These are phyloP conservation scores for Euryodendron excelsum DNA, from an alignment of 148 eudicot species.

Conservation along the genomic window DNA sequence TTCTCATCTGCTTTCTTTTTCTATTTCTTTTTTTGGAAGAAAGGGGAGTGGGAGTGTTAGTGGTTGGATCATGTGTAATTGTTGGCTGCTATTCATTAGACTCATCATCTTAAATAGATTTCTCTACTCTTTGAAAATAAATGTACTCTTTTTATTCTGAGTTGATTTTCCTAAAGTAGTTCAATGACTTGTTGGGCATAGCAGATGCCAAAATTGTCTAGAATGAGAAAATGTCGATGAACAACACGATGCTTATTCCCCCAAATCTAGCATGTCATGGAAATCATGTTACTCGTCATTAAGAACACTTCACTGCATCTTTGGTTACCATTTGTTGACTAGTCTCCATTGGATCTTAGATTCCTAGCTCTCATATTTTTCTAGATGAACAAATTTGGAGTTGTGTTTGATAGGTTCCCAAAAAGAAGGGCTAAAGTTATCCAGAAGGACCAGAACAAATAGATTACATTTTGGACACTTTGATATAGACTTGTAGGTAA, in stretches of 20 bases:
- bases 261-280: neutral
- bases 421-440: neutral
- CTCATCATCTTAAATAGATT: constrained; percentile 5
- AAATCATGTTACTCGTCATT: neutral
- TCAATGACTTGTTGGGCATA: neutral
- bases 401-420: neutral
- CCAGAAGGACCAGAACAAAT: neutral
- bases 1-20: neutral
- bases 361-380: neutral
- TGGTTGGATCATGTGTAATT: neutral
- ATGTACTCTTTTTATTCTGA: neutral
- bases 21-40: neutral
- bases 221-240: too few species aligned
- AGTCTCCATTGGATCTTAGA: neutral
- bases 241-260: neutral
- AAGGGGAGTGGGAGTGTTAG: neutral
- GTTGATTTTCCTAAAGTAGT: neutral
- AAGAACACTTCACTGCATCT: constrained; percentile 5
- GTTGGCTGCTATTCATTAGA: neutral
- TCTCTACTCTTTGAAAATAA: neutral
- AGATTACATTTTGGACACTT: neutral
- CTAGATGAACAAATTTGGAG: neutral
- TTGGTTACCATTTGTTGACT: neutral
- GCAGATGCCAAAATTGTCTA: neutral
- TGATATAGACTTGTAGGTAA: neutral